Percentiles rank a stretch among this genome's conserved stretches.
These are phyloP conservation scores for Neofusicoccum cordaticola DNA, from an alignment of 2,329 filamentous ascomycete species.

Conservation along the genomic window DNA sequence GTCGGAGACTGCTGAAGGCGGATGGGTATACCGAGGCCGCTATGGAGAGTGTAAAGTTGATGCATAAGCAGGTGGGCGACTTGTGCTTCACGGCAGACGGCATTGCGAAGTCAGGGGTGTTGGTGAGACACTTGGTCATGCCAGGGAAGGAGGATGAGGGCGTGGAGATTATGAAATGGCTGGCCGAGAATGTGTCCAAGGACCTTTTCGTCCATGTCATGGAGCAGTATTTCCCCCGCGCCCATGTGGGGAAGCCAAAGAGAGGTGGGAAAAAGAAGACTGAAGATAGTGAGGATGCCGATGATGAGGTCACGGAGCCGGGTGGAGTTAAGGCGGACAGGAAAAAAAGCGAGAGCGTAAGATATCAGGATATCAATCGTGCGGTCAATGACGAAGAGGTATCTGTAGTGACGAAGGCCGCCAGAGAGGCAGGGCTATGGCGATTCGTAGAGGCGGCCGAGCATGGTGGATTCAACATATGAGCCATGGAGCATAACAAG, in stretches of 20 bases:
- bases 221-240: constrained; percentile 82
- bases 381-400: constrained; percentile 64
- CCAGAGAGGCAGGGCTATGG: constrained; percentile 71
- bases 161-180: constrained; percentile 69
- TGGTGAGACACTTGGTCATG: constrained; percentile 82
- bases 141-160: constrained; percentile 74
- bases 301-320: constrained; percentile 26
- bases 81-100: constrained; percentile 78
- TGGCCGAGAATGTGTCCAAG: constrained; percentile 68
- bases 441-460: constrained; percentile 67
- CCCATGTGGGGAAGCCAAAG: constrained; percentile 70
- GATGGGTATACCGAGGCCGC: constrained; percentile 72
- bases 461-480: constrained; percentile 55
- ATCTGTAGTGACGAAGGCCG: constrained; percentile 63
- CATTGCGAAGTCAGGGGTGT: constrained; percentile 72
- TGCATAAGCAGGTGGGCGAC: constrained; percentile 80
- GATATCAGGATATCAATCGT: constrained; percentile 79
- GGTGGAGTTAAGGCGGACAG: constrained; percentile 25
- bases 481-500: neutral
- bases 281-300: constrained; percentile 14
- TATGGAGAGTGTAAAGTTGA: constrained; percentile 72
- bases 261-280: constrained; percentile 18
- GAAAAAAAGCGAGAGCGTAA: constrained; percentile 46
- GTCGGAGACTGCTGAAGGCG: constrained; percentile 71
- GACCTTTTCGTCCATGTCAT: constrained; percentile 83